A percentile compares a stretch with the other conserved stretches of the same genome.
These are phyloP conservation scores for Neospora caninum DNA, from an alignment of 169 alveolate species.

Conservation along the genomic window DNA sequence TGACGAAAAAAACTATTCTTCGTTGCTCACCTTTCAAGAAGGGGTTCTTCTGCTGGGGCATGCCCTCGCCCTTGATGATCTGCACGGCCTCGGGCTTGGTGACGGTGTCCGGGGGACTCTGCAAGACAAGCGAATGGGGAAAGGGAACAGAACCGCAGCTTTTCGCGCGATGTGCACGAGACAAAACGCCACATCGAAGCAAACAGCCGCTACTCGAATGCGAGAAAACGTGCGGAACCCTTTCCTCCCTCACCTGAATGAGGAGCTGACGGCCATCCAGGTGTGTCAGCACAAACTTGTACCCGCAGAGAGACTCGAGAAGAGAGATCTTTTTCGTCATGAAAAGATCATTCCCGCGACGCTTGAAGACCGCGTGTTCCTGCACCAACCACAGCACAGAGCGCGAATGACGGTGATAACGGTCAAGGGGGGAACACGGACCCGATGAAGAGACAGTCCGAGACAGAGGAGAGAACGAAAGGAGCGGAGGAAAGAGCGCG, in stretches of 20 bases:
- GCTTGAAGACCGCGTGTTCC: slow-evolving; percentile 90
- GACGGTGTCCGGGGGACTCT: slow-evolving; percentile 87
- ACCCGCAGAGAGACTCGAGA: slow-evolving; percentile 96
- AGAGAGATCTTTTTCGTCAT: slow-evolving; percentile 90
- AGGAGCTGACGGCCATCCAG: slow-evolving; percentile 92
- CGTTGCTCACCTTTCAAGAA: slow-evolving; percentile 86
- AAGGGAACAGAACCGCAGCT: background rate
- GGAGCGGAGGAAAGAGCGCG: background rate
- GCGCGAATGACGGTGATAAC: too few relatives aligned
- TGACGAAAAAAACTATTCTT: too few relatives aligned
- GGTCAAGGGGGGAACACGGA: too few relatives aligned
- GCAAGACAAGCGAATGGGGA: slow-evolving; percentile 2
- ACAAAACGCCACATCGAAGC: too few relatives aligned
- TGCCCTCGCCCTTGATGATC: slow-evolving; percentile 93
- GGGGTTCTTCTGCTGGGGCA: slow-evolving; percentile 95
- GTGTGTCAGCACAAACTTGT: slow-evolving; percentile 90
- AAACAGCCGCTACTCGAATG: too few relatives aligned
- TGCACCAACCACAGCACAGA: slow-evolving; percentile 22
- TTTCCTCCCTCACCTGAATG: slow-evolving; percentile 71
- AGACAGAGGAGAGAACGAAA: too few relatives aligned
- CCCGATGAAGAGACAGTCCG: too few relatives aligned
- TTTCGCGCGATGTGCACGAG: too few relatives aligned
- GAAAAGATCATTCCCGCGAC: slow-evolving; percentile 95
- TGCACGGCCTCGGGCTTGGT: slow-evolving; percentile 91
- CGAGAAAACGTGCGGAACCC: background rate